Evolutionary conservation across 2,329 filamentous ascomycete species (phyloP), one percentile per base, ranked within the genome.

Genomic region (Trichothecium sympodiale): DNA sequence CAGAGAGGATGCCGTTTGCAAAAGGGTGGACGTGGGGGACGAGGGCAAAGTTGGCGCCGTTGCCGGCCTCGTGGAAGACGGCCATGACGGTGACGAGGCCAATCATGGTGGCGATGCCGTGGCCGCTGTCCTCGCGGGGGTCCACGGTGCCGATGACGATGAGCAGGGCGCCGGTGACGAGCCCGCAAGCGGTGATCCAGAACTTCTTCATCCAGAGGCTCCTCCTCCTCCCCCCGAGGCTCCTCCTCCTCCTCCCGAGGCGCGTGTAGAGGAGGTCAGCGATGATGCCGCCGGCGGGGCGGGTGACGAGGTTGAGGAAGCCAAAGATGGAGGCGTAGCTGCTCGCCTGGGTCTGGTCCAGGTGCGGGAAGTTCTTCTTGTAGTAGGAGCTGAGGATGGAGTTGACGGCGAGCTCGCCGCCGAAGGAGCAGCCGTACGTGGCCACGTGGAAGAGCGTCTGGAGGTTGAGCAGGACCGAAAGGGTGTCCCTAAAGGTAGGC

Each of bases 1-100:
- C 87, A 1, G 80, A 83, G 6, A 94, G 70, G 38, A 71, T 54
- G 12, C 85, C 87, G 56, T 94, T 94, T 41, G 85, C 83, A 41
- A 70, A 71, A 1, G 85, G 84, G 56, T 88, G 82, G 2, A 94
- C 80, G 52, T 94, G 88, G 4, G 87, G 86, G 17, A 94, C 80
- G 5, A 94, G 69, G 0, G 84, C 76, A 57, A 91, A 94, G 60
- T 84, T 91, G 29, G 84, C 78, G 1, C 88, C 88, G 52, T 94
- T 94, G 29, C 78, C 79, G 2, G 82, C 84, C 55, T 93, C 85
- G 30, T 87, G 60, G 62, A 94, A 94, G 53, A 94, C 69, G 1
- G 83, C 84, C 61, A 87, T 71, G 8, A 84, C 71, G 2, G 80
- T 78, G 8, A 93, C 63, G 5, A 94, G 74, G 1, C 83, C 84